phyloP scores from a whole-genome alignment of 108 stramenopile species.

The Aurantiochytrium sp. region DNA sequence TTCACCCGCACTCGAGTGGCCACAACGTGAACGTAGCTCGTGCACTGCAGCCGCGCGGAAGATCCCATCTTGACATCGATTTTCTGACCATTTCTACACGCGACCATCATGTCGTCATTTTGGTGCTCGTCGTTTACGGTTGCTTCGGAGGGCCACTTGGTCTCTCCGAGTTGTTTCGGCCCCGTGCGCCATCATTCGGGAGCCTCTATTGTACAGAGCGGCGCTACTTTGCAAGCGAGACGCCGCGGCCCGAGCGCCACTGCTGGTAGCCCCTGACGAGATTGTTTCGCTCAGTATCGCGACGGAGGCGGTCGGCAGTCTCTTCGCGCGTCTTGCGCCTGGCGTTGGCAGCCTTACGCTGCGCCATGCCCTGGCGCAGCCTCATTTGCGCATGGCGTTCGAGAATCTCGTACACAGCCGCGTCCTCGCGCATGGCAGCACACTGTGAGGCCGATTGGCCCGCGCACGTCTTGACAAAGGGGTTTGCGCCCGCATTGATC shows the following conservation, averaged over 20 bases:
- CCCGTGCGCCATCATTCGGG: too few relatives aligned
- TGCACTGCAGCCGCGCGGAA: too few relatives aligned
- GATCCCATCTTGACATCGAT: too few relatives aligned
- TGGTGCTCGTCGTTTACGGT: too few relatives aligned
- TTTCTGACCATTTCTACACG: too few relatives aligned
- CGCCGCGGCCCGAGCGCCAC: not conserved
- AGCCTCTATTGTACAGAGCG: too few relatives aligned
- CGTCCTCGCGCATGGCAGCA: not conserved
- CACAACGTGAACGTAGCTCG: too few relatives aligned
- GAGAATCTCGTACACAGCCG: not conserved
- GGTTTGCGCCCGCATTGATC: not conserved
- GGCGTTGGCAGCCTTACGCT: not conserved
- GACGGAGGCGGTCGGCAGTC: not conserved
- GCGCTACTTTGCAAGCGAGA: too few relatives aligned
- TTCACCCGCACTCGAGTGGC: too few relatives aligned
- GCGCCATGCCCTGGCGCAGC: not conserved
- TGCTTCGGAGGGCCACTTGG: too few relatives aligned
- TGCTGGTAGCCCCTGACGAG: not conserved
- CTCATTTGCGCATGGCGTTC: not conserved
- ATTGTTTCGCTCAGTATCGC: not conserved
- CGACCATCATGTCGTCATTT: too few relatives aligned
- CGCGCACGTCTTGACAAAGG: not conserved
- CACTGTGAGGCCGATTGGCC: not conserved
- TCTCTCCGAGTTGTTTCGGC: too few relatives aligned
- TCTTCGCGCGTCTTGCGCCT: not conserved